Conservation (phyloP, 352 stramenopile genomes). For the Globisporangium heterothallicum region DNA sequence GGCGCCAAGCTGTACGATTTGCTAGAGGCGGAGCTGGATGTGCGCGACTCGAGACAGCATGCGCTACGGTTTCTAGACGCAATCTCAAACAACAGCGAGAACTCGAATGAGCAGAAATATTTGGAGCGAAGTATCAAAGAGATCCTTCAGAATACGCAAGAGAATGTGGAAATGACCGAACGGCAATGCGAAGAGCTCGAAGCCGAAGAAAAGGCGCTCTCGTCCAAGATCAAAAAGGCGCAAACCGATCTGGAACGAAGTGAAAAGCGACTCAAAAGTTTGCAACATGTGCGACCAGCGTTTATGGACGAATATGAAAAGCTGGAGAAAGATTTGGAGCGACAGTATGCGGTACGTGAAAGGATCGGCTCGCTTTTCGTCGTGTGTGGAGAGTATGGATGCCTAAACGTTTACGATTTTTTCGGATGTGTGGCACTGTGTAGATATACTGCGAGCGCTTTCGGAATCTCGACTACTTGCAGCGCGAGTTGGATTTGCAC, state of each 20-base stretch:
- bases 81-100: constrained; percentile 80
- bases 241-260: constrained; percentile 93
- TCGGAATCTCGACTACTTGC: constrained; percentile 96
- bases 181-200: constrained; percentile 89
- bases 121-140: constrained; percentile 84
- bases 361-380: neutral
- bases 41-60: constrained; percentile 72
- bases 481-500: constrained; percentile 90
- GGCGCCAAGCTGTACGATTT: constrained; percentile 91
- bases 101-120: constrained; percentile 81
- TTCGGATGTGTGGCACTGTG: neutral
- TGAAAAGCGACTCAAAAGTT: constrained; percentile 91
- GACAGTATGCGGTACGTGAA: constrained; percentile 86
- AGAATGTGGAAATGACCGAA: constrained; percentile 85
- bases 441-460: constrained; percentile 91
- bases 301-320: constrained; percentile 99
- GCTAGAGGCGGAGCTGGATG: constrained; percentile 87
- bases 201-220: constrained; percentile 88
- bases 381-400: neutral
- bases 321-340: constrained; percentile 94
- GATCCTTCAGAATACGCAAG: constrained; percentile 64
- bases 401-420: neutral
- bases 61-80: constrained; percentile 92
- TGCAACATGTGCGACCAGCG: constrained; percentile 90
- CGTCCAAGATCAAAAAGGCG: constrained; percentile 92